Evolutionary conservation across 2,329 filamentous ascomycete species (phyloP), one percentile per base, ranked within the genome.

Genomic region (Cercospora canescens): DNA sequence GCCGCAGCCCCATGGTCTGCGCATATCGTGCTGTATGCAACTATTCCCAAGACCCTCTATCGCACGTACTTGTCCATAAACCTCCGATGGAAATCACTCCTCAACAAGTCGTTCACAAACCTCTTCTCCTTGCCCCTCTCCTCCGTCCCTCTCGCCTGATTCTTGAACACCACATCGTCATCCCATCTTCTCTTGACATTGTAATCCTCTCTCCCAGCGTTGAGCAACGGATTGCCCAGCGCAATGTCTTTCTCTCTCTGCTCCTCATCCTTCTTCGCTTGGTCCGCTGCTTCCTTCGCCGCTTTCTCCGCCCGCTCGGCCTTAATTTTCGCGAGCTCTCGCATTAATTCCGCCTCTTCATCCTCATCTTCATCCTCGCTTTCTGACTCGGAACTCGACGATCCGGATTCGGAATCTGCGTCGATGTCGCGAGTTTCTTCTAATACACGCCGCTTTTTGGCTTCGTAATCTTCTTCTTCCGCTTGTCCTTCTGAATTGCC

Each of bases 81-180:
- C 69, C 93, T 89, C 81, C 94, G 95, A 83, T 99, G 95, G 79
- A 99, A 99, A 80, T 99, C 95, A 32, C 93, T 97, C 68, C 94
- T 89, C 69, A 98, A 82, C 75, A 97, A 84, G 80, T 98, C 93
- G 77, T 99, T 99, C 79, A 99, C 94, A 81, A 99, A 99, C 61
- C 73, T 69, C 73, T 77, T 78, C 80, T 86, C 88, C 83, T 91
- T 93, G 69, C 90, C 89, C 83, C 90, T 94, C 69, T 97, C 93
- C 76, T 98, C 94, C 0, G 94, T 97, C 8, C 94, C 95, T 66
- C 95, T 87, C 35, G 94, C 95, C 81, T 99, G 95, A 79, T 99
- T 99, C 84, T 97, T 98, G 82, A 99, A 99, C 2, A 99, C 94
- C 12, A 99, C 95, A 77, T 99, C 95, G 74, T 99, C 95, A 73